Evolutionary conservation across 2,329 filamentous ascomycete species (phyloP).

Genomic region (Apiospora koreana): DNA sequence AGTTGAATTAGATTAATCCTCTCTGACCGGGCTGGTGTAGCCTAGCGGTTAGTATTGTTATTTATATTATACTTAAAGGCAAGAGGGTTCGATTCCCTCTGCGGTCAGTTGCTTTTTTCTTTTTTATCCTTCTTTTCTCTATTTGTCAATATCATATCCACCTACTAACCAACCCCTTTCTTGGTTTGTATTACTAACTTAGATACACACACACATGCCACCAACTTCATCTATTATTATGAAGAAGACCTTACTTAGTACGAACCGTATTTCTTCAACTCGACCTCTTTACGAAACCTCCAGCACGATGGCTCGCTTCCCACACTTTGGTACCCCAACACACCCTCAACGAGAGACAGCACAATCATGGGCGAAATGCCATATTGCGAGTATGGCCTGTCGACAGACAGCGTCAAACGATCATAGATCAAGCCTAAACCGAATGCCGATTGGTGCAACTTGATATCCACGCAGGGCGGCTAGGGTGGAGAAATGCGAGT

Average conservation of each 20-base stretch:
- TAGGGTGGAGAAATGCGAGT: constrained; percentile 19
- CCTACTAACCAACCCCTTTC: no score
- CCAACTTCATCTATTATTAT: no score
- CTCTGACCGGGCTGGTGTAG: no score
- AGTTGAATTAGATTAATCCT: no score
- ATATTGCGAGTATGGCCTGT: constrained; percentile 34
- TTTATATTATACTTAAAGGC: no score
- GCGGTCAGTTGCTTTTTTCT: no score
- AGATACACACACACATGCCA: no score
- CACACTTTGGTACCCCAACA: constrained; percentile 45
- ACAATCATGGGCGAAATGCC: constrained; percentile 44
- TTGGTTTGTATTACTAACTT: not conserved
- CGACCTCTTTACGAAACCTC: constrained; percentile 32
- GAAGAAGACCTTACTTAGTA: not conserved
- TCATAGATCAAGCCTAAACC: constrained; percentile 46
- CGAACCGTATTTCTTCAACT: constrained; percentile 28
- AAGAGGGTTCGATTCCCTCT: no score
- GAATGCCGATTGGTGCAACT: constrained; percentile 45
- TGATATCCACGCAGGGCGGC: constrained; percentile 44
- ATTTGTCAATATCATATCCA: no score
- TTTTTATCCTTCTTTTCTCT: no score
- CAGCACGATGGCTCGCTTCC: constrained; percentile 25
- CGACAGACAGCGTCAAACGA: constrained; percentile 39
- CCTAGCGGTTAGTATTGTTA: no score
- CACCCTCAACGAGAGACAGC: constrained; percentile 46